phyloP scores from a whole-genome alignment of 345 rosid species.

The Dovyalis caffra region DNA sequence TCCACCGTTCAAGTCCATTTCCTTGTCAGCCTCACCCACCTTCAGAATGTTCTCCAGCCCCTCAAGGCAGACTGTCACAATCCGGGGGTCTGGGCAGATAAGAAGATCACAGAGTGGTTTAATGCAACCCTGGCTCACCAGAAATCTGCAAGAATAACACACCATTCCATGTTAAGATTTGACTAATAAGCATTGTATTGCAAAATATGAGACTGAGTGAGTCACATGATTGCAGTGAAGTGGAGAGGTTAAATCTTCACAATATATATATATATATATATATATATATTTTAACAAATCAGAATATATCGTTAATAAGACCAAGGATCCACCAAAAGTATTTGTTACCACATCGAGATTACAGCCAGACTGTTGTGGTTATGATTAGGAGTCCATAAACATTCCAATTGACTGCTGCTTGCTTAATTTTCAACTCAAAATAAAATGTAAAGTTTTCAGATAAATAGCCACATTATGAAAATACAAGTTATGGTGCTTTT shows the following conservation, averaged over 20 bases:
- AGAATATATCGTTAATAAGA: background rate
- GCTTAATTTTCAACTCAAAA: background rate
- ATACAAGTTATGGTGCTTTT: background rate
- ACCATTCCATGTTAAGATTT: background rate
- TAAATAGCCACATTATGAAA: background rate
- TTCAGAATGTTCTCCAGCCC: slow-evolving; percentile 41
- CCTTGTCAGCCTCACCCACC: slow-evolving; percentile 36
- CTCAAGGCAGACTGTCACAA: slow-evolving; percentile 34
- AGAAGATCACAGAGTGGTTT: slow-evolving; percentile 42
- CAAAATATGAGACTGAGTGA: background rate
- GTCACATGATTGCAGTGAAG: background rate
- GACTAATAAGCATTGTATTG: background rate
- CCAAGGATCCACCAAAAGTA: too few relatives aligned
- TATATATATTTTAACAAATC: background rate
- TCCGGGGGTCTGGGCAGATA: slow-evolving; percentile 34
- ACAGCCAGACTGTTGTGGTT: background rate
- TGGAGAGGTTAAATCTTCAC: background rate
- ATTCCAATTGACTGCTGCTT: too few relatives aligned
- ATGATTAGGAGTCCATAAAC: too few relatives aligned
- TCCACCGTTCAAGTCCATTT: slow-evolving; percentile 17
- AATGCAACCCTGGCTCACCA: slow-evolving; percentile 44
- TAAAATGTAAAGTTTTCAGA: background rate
- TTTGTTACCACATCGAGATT: too few relatives aligned
- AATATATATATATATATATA: too few relatives aligned
- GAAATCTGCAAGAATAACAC: slow-evolving; percentile 23